Conservation (phyloP, 2,329 filamentous ascomycete genomes). For the Clarireedia monteithiana region DNA sequence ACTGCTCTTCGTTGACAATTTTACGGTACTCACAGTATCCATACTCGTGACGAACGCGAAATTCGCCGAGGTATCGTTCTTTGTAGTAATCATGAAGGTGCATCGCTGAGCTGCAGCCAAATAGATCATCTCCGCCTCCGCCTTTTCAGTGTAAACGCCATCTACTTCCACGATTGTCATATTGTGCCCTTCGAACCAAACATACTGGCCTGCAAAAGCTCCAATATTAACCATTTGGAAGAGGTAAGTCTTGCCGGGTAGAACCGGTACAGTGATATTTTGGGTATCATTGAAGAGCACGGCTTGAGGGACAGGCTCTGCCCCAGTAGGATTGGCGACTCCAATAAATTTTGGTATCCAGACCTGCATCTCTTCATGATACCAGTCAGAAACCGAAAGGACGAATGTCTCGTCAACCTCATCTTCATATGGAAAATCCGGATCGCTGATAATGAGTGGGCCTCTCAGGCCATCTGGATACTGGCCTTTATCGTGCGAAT, state of each 20-base stretch:
- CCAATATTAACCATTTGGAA: conserved; percentile 67
- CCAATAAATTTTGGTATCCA: conserved; percentile 38
- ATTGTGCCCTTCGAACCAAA: conserved; percentile 60
- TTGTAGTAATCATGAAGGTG: conserved; percentile 55
- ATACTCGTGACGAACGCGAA: conserved; percentile 62
- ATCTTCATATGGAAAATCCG: conserved; percentile 38
- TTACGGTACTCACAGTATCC: conserved; percentile 40
- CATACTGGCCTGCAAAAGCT: conserved; percentile 59
- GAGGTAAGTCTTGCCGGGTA: conserved; percentile 64
- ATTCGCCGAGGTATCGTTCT: conserved; percentile 52
- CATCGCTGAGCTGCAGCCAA: conserved; percentile 60
- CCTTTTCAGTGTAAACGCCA: conserved; percentile 55
- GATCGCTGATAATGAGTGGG: conserved; percentile 48
- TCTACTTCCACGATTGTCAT: conserved; percentile 68
- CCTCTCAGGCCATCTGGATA: conserved; percentile 53
- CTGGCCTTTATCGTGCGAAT: conserved; percentile 46
- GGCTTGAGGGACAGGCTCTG: conserved; percentile 55
- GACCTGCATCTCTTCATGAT: conserved; percentile 45
- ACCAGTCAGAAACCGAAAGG: conserved; percentile 53
- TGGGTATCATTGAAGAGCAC: conserved; percentile 65
- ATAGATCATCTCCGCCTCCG: conserved; percentile 56
- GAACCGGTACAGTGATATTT: conserved; percentile 49
- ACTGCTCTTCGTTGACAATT: not conserved
- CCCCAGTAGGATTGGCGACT: conserved; percentile 40
- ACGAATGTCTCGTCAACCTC: conserved; percentile 47